These are phyloP conservation scores for Solanum dulcamara DNA, from an alignment of 257 asterid species.

Conservation along the genomic window DNA sequence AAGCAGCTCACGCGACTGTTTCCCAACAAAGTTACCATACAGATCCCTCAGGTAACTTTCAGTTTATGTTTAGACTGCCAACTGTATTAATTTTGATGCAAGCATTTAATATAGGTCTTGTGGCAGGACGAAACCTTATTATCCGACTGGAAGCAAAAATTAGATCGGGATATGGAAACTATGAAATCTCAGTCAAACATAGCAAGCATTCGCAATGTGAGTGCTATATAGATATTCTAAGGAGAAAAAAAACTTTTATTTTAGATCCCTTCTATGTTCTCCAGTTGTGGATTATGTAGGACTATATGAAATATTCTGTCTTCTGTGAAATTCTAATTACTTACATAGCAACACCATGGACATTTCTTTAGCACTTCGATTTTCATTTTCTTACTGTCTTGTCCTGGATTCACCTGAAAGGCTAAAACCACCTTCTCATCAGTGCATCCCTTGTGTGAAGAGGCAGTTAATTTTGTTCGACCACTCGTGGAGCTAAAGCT, in stretches of 20 bases:
- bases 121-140: slow-evolving; percentile 69
- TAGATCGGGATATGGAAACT: slow-evolving; percentile 79
- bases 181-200: slow-evolving; percentile 73
- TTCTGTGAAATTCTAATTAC: not conserved
- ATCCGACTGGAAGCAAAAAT: slow-evolving; percentile 74
- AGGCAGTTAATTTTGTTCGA: not conserved
- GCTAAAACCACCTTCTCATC: not conserved
- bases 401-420: not conserved
- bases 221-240: slow-evolving; percentile 10
- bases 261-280: not conserved
- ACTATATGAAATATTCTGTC: not conserved
- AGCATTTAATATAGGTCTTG: not conserved
- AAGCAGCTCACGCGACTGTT: slow-evolving; percentile 83
- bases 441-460: not conserved
- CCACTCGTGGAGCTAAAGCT: not conserved
- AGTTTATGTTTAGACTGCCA: not conserved
- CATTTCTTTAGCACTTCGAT: not conserved
- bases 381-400: not conserved
- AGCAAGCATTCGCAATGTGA: slow-evolving; percentile 57
- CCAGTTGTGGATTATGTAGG: not conserved
- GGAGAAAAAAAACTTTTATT: not conserved
- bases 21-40: slow-evolving; percentile 85
- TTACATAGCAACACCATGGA: not conserved
- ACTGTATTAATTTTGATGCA: not conserved
- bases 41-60: slow-evolving; percentile 72